Conservation (phyloP, 2,329 filamentous ascomycete genomes). For the Penicillium frequentans region DNA sequence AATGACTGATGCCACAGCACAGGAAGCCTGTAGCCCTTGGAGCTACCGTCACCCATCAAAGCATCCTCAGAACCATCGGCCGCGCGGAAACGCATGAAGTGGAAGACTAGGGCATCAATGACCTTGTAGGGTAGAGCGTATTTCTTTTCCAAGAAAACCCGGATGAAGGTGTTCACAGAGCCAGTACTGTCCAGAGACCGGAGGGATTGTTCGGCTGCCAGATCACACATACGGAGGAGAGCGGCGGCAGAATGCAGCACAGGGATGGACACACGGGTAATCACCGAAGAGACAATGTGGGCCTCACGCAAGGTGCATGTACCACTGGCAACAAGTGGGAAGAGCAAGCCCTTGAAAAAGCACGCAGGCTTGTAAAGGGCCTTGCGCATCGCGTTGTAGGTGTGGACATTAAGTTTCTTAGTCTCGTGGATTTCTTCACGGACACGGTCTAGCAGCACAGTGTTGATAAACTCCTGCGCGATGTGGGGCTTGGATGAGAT, state of each 20-base stretch:
- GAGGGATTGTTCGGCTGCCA: slow-evolving; percentile 85
- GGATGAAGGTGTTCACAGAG: slow-evolving; percentile 93
- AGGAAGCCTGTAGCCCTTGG: slow-evolving; percentile 67
- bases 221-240: slow-evolving; percentile 87
- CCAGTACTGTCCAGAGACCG: slow-evolving; percentile 78
- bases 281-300: slow-evolving; percentile 82
- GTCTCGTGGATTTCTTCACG: slow-evolving; percentile 91
- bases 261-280: slow-evolving; percentile 81
- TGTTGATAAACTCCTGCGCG: slow-evolving; percentile 82
- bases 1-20: slow-evolving; percentile 97
- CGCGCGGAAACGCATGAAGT: slow-evolving; percentile 86
- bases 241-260: slow-evolving; percentile 91
- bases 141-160: slow-evolving; percentile 90
- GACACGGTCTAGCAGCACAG: slow-evolving; percentile 84
- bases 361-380: slow-evolving; percentile 89
- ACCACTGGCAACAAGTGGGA: slow-evolving; percentile 79
- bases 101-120: slow-evolving; percentile 91
- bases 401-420: slow-evolving; percentile 91
- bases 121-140: slow-evolving; percentile 95
- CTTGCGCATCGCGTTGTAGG: slow-evolving; percentile 93
- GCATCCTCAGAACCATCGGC: slow-evolving; percentile 59
- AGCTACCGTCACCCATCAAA: slow-evolving; percentile 49
- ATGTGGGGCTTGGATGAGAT: slow-evolving; percentile 77
- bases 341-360: slow-evolving; percentile 95
- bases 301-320: slow-evolving; percentile 93